Evolutionary conservation across 805 yeast species (phyloP).

Genomic region (Cyberlindnera euphorbiiphila): DNA sequence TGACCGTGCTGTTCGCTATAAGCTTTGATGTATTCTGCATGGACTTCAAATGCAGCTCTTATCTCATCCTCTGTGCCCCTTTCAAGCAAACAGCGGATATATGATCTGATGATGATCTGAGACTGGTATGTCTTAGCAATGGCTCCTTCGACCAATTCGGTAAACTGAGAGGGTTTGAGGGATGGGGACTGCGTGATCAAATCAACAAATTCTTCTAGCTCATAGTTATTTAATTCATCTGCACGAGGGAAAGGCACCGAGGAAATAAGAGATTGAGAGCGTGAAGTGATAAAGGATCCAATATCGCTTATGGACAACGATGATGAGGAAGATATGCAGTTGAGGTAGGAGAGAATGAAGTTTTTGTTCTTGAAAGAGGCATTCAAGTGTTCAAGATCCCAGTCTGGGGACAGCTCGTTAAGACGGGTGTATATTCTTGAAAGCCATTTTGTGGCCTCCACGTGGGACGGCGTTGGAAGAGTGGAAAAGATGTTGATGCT

Average conservation of each 20-base stretch:
- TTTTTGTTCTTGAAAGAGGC: conserved; percentile 14
- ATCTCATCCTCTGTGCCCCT: conserved; percentile 22
- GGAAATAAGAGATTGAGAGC: conserved; percentile 20
- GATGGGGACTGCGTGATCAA: conserved; percentile 20
- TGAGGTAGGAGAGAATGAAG: conserved; percentile 17
- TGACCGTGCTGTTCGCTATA: conserved; percentile 34
- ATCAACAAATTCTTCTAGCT: conserved; percentile 33
- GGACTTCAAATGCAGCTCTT: conserved; percentile 37
- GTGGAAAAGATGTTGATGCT: conserved; percentile 14
- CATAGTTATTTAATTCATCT: conserved; percentile 29
- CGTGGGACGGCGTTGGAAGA: conserved; percentile 19
- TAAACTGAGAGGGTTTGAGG: conserved; percentile 16
- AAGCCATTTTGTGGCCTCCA: conserved; percentile 24
- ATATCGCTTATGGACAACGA: conserved; percentile 6
- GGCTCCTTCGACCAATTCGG: conserved; percentile 30
- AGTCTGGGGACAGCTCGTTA: neutral
- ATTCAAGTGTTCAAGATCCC: conserved; percentile 5
- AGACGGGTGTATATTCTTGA: conserved; percentile 12
- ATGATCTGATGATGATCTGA: conserved; percentile 31
- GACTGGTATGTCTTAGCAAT: conserved; percentile 46
- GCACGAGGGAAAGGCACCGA: conserved; percentile 43
- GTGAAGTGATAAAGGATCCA: conserved; percentile 10
- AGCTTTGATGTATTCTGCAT: conserved; percentile 37
- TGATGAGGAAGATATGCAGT: neutral
- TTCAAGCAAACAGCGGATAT: conserved; percentile 32